Percentiles rank a stretch among this genome's conserved stretches.
Conservation (phyloP, 495 filamentous ascomycete genomes). For the Penicillium maclennaniae region DNA sequence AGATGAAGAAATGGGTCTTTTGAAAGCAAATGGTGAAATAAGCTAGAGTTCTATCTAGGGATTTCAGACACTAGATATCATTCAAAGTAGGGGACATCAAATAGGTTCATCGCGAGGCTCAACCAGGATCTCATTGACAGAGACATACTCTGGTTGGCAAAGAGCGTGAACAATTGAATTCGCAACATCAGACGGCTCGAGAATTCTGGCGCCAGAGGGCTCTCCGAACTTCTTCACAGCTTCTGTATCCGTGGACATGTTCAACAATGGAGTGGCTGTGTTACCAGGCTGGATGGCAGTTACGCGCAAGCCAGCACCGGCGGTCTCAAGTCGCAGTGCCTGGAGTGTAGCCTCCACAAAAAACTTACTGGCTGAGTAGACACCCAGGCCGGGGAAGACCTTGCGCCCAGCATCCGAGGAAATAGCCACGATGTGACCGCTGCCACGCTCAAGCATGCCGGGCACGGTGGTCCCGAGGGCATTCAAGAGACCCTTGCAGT, state of each 20-base stretch:
- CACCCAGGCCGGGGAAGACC: slow-evolving; percentile 67
- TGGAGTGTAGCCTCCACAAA: slow-evolving; percentile 70
- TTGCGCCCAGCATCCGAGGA: slow-evolving; percentile 68
- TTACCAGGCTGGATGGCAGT: slow-evolving; percentile 67
- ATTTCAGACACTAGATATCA: not conserved
- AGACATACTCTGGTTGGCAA: slow-evolving; percentile 59
- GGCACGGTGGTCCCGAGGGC: slow-evolving; percentile 57
- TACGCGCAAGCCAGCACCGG: slow-evolving; percentile 58
- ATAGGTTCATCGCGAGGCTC: slow-evolving; percentile 70
- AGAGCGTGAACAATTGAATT: slow-evolving; percentile 61
- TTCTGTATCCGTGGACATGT: slow-evolving; percentile 63
- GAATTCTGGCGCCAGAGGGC: slow-evolving; percentile 60
- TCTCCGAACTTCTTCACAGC: slow-evolving; percentile 67
- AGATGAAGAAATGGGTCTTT: too few relatives aligned
- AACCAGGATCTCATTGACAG: slow-evolving; percentile 68
- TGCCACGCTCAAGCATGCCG: slow-evolving; percentile 56
- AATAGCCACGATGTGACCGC: slow-evolving; percentile 63
- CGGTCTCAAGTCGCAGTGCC: slow-evolving; percentile 61
- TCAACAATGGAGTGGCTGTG: slow-evolving; percentile 57
- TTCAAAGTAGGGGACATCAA: slow-evolving; percentile 20
- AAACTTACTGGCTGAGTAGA: slow-evolving; percentile 71
- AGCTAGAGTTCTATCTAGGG: not conserved
- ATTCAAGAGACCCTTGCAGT: slow-evolving; percentile 69
- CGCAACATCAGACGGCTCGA: slow-evolving; percentile 61
- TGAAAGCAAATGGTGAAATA: not conserved